Base-by-base conservation (phyloP, 1,284 basidiomycete genomes). In the Cutaneotrichosporon sp. region DNA sequence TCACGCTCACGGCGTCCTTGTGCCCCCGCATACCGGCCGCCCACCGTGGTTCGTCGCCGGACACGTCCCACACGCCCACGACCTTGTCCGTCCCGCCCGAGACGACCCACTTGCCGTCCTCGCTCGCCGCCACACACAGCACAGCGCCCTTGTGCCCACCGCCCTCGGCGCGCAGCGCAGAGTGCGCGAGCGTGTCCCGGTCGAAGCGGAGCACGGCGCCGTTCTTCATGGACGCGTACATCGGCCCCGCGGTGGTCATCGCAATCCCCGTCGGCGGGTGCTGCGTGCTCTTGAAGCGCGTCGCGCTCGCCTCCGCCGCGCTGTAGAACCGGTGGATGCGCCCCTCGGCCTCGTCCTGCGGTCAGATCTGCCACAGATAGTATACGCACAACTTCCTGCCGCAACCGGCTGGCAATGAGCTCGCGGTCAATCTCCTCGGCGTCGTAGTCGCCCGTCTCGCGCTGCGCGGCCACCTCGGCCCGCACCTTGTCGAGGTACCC, bases 401-500 rank as follows among this genome's bases (percentile, higher is more conserved):
- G 91, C 66, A 99, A 81, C 52, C 95, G 83, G 18, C 92, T 85
- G 47, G 92, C 91, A 65, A 99, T 92, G 67, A 97, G 84, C 66
- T 97, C 94, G 68, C 87, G 85, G 82, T 98, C 95, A 53, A 95
- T 87, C 67, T 95, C 92, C 0, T 91, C 92, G 3, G 95, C 95
- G 73, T 99, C 95, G 66, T 88, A 92, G 64, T 93, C 91, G 33
- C 88, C 90, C 33, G 91, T 90, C 54, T 74, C 73, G 20, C 25
- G 62, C 54, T 64, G 89, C 58, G 70, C 71, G 47, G 91, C 79
- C 20, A 83, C 84, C 65, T 90, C 87, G 76, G 91, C 90, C 52
- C 68, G 58, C 18, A 98, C 87, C 61, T 85, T 89, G 62, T 94
- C 87, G 50, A 99, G 81, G 79, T 99, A 98, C 67, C 95, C 80